Evolutionary conservation across 1,139 yeast species (phyloP).

Genomic region (Arxiozyma telluris): DNA sequence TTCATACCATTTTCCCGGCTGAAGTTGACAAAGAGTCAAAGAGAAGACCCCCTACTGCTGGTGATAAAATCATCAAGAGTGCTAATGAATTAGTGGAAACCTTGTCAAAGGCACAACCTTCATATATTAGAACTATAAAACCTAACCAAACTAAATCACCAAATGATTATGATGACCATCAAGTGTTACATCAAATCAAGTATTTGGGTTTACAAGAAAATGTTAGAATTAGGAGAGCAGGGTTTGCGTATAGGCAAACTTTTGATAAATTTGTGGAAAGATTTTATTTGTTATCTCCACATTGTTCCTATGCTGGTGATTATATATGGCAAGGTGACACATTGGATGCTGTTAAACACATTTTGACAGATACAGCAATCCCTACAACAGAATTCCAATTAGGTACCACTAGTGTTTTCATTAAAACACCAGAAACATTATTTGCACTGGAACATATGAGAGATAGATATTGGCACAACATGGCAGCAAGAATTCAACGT

Average conservation of each 20-base stretch:
- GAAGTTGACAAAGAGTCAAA: conserved; percentile 62
- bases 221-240: conserved; percentile 96
- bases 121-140: conserved; percentile 94
- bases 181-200: conserved; percentile 91
- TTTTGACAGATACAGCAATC: conserved; percentile 70
- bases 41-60: conserved; percentile 92
- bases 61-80: conserved; percentile 85
- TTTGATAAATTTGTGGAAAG: conserved; percentile 97
- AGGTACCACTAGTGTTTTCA: conserved; percentile 91
- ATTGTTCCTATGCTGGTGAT: conserved; percentile 97
- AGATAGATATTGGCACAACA: conserved; percentile 95
- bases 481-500: conserved; percentile 96
- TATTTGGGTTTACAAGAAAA: conserved; percentile 95
- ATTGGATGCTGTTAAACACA: conserved; percentile 68
- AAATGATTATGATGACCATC: conserved; percentile 76
- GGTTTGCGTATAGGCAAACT: conserved; percentile 95
- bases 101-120: conserved; percentile 80
- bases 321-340: conserved; percentile 92
- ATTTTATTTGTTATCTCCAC: conserved; percentile 77
- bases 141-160: conserved; percentile 94
- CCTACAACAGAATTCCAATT: conserved; percentile 79
- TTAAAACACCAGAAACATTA: conserved; percentile 93
- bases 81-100: conserved; percentile 90
- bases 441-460: conserved; percentile 95
- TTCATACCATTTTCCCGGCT: conserved; percentile 70